phyloP scores from a whole-genome alignment of 1,284 basidiomycete genomes.

The Ustilago tritici region DNA sequence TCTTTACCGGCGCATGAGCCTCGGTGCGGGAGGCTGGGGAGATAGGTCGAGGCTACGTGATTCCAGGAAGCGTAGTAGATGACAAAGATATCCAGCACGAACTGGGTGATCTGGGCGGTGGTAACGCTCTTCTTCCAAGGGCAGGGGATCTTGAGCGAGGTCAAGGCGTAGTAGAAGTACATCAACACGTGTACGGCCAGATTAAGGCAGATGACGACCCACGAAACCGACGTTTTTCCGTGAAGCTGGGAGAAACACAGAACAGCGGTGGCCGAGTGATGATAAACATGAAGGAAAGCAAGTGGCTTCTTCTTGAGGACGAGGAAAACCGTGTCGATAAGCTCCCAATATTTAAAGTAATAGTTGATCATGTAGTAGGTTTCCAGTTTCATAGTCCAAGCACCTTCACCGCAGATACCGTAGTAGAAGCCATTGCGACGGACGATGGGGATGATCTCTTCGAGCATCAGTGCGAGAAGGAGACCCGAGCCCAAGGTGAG shows the following conservation, averaged over 20 bases:
- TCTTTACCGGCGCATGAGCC: constrained; percentile 90
- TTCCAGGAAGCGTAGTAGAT: constrained; percentile 56
- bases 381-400: constrained; percentile 78
- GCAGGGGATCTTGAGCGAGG: constrained; percentile 59
- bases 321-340: constrained; percentile 94
- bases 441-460: constrained; percentile 72
- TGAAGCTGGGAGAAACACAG: constrained; percentile 94
- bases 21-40: constrained; percentile 75
- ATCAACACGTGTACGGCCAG: constrained; percentile 95
- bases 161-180: constrained; percentile 73
- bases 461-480: constrained; percentile 85
- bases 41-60: constrained; percentile 71
- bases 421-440: constrained; percentile 69
- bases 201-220: constrained; percentile 95
- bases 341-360: constrained; percentile 74
- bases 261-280: constrained; percentile 96
- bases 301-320: constrained; percentile 98
- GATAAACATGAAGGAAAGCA: constrained; percentile 95
- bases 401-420: constrained; percentile 80
- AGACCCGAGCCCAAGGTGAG: constrained; percentile 84
- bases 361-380: constrained; percentile 97
- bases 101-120: constrained; percentile 84
- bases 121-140: constrained; percentile 95
- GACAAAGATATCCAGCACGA: constrained; percentile 50
- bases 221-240: constrained; percentile 80